Evolutionary conservation across 345 rosid genomes (phyloP).

Genomic region (Chamaenerion angustifolium): DNA sequence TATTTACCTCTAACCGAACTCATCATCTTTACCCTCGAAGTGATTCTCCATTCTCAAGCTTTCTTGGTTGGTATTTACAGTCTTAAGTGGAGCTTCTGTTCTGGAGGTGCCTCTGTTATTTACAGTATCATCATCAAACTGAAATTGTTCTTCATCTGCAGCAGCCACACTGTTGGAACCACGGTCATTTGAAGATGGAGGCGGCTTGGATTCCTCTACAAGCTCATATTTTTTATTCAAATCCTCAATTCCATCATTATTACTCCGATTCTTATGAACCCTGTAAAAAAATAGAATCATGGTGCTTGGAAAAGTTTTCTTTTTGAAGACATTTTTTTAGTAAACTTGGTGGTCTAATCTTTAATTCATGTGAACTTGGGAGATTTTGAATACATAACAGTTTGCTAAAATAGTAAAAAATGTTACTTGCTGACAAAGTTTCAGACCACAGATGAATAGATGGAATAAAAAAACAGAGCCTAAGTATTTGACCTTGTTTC

Average conservation of each 20-base stretch:
- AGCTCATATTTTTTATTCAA: no score
- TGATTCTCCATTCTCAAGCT: slow-evolving; percentile 34
- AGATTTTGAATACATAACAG: no score
- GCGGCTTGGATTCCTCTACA: no score
- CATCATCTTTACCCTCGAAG: slow-evolving; percentile 47
- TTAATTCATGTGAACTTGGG: no score
- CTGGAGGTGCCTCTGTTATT: slow-evolving; percentile 37
- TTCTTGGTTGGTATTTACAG: slow-evolving; percentile 43
- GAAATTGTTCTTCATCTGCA: no score
- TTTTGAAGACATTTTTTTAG: no score
- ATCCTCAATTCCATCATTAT: slow-evolving; percentile 7
- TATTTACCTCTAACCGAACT: slow-evolving; percentile 45
- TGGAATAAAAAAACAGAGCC: slow-evolving; percentile 53
- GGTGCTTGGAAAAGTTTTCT: no score
- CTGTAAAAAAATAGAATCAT: slow-evolving; percentile 10
- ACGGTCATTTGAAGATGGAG: no score
- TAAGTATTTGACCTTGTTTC: slow-evolving; percentile 62
- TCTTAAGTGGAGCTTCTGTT: slow-evolving; percentile 35
- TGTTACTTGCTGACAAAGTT: not conserved
- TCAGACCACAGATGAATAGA: slow-evolving; percentile 7
- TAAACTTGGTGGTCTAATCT: no score
- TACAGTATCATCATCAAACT: slow-evolving; percentile 17
- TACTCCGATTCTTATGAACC: slow-evolving; percentile 3
- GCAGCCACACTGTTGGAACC: no score
- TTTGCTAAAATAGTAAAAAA: no score